A percentile compares a stretch with the other conserved stretches of the same genome.
Evolutionary conservation across 1,284 basidiomycete genomes (phyloP).

Genomic region (Marasmius tenuissimus): DNA sequence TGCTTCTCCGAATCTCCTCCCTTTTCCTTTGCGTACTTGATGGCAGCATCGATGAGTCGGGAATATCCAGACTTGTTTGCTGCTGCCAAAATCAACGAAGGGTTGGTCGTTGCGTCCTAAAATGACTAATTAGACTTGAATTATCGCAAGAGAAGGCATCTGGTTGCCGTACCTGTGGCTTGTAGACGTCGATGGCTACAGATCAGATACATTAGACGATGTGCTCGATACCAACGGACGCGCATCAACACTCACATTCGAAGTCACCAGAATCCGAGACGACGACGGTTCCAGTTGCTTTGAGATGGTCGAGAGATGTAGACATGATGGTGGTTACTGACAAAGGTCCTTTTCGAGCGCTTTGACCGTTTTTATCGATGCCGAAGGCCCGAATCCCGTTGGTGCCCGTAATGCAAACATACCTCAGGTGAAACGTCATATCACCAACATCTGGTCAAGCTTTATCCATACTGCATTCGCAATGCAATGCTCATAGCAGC

Average conservation of each 20-base stretch:
- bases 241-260: constrained; percentile 54
- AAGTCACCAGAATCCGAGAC: constrained; percentile 93
- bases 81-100: constrained; percentile 90
- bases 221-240: neutral
- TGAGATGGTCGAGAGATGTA: constrained; percentile 85
- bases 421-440: too few relatives aligned
- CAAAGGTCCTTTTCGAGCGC: too few relatives aligned
- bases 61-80: constrained; percentile 89
- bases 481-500: too few relatives aligned
- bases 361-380: too few relatives aligned
- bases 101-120: constrained; percentile 93
- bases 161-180: constrained; percentile 68
- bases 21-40: constrained; percentile 82
- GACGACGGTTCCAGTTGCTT: constrained; percentile 90
- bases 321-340: constrained; percentile 59
- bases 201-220: constrained; percentile 10
- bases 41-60: constrained; percentile 81
- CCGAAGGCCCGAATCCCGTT: too few relatives aligned
- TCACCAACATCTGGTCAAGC: too few relatives aligned
- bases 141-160: too few relatives aligned
- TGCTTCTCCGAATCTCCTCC: constrained; percentile 74
- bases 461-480: too few relatives aligned
- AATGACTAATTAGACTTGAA: neutral
- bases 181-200: constrained; percentile 85
- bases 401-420: too few relatives aligned